phyloP scores from a whole-genome alignment of 2,329 filamentous ascomycete species.

The Achaetomium macrosporum region DNA sequence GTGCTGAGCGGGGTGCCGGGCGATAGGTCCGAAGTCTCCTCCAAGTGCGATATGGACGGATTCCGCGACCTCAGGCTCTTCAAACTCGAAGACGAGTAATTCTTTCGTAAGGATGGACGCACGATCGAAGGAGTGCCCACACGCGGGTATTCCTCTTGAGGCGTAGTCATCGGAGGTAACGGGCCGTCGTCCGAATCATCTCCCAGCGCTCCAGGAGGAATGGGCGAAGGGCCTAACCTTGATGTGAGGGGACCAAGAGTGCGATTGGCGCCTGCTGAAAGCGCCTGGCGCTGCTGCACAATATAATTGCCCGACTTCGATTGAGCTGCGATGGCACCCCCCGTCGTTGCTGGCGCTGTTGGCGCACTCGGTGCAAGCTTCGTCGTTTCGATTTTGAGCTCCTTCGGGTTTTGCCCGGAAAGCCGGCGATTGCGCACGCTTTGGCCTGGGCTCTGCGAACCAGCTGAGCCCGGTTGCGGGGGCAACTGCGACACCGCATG shows the following conservation, averaged over 20 bases:
- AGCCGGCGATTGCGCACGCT: slow-evolving; percentile 70
- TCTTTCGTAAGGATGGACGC: slow-evolving; percentile 53
- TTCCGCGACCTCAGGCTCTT: slow-evolving; percentile 69
- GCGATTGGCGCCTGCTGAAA: slow-evolving; percentile 33
- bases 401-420: slow-evolving; percentile 73
- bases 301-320: slow-evolving; percentile 33
- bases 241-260: slow-evolving; percentile 29
- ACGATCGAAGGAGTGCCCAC: slow-evolving; percentile 48
- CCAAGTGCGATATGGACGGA: slow-evolving; percentile 58
- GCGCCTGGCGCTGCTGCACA: slow-evolving; percentile 38
- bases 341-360: slow-evolving; percentile 22
- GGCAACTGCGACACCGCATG: slow-evolving; percentile 43
- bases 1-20: slow-evolving; percentile 69
- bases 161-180: slow-evolving; percentile 24
- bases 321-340: slow-evolving; percentile 20
- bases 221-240: slow-evolving; percentile 32
- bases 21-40: slow-evolving; percentile 61
- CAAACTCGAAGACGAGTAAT: slow-evolving; percentile 64
- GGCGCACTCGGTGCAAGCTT: slow-evolving; percentile 27
- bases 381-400: slow-evolving; percentile 81
- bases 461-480: slow-evolving; percentile 31
- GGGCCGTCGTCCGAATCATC: slow-evolving; percentile 31
- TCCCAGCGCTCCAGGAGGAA: slow-evolving; percentile 28
- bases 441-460: slow-evolving; percentile 27
- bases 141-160: slow-evolving; percentile 34